Percentiles rank a stretch among this genome's conserved stretches.
Evolutionary conservation across 2,329 filamentous ascomycete species (phyloP).

Genomic region (Harringtonia lauricola): DNA sequence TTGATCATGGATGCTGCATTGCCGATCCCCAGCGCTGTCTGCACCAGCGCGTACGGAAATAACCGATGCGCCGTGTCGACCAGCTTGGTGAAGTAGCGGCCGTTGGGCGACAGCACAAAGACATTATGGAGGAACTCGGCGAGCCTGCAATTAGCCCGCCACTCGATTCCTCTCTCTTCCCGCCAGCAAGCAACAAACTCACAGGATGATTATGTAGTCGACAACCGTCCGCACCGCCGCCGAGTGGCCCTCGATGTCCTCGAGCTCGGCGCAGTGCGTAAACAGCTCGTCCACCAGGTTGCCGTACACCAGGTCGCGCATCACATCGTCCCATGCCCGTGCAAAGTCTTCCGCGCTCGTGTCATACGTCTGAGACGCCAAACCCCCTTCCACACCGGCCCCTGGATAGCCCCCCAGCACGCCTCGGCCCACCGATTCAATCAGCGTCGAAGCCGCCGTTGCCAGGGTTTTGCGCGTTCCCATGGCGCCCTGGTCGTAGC

Average conservation of each 20-base stretch:
- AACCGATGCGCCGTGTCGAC: slow-evolving; percentile 59
- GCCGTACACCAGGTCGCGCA: slow-evolving; percentile 58
- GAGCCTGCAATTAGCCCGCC: slow-evolving; percentile 34
- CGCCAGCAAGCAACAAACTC: too few species aligned
- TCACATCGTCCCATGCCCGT: slow-evolving; percentile 54
- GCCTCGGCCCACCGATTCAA: slow-evolving; percentile 59
- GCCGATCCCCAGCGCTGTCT: slow-evolving; percentile 63
- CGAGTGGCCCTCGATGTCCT: slow-evolving; percentile 53
- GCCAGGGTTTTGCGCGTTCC: slow-evolving; percentile 66
- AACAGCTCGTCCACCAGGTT: slow-evolving; percentile 55
- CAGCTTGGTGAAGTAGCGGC: slow-evolving; percentile 61
- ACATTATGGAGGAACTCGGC: slow-evolving; percentile 66
- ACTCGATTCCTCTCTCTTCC: too few species aligned
- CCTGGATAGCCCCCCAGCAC: slow-evolving; percentile 47
- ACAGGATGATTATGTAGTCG: slow-evolving; percentile 61
- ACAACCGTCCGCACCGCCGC: slow-evolving; percentile 51
- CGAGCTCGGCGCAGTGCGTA: slow-evolving; percentile 45
- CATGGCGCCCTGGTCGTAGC: slow-evolving; percentile 68
- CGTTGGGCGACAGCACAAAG: slow-evolving; percentile 63
- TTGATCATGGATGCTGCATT: slow-evolving; percentile 77
- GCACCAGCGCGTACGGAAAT: slow-evolving; percentile 59
- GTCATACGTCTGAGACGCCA: slow-evolving; percentile 45
- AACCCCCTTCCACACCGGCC: not conserved
- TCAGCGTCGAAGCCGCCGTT: slow-evolving; percentile 56
- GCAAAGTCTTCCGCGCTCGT: slow-evolving; percentile 48